Conservation (phyloP, 1,284 basidiomycete genomes). For the Naganishia cerealis region DNA sequence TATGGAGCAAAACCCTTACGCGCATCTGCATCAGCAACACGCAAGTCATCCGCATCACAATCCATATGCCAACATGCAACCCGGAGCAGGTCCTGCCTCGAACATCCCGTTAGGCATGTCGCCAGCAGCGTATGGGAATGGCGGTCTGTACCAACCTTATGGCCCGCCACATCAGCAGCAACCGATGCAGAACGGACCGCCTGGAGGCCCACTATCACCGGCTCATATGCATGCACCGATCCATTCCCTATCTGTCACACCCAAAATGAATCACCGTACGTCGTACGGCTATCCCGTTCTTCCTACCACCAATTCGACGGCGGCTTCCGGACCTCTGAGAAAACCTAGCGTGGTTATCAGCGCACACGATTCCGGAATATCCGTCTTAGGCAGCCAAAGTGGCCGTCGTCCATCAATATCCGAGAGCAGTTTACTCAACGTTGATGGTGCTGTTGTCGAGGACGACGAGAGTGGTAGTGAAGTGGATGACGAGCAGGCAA, state of each 20-base stretch:
- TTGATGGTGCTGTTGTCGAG: neutral
- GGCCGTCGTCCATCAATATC: neutral
- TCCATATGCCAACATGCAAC: constrained; percentile 9
- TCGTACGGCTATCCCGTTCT: constrained; percentile 18
- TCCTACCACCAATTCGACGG: neutral
- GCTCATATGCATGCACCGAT: constrained; percentile 13
- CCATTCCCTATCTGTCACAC: constrained; percentile 10
- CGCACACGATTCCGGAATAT: constrained; percentile 10
- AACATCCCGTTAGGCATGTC: neutral
- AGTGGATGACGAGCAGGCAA: constrained; percentile 2
- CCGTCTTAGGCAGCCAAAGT: neutral
- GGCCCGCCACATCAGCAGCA: constrained; percentile 13
- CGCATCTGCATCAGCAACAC: constrained; percentile 24
- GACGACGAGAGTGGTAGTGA: neutral
- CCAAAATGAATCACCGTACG: constrained; percentile 12
- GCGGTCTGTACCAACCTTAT: constrained; percentile 12
- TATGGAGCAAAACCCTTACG: constrained; percentile 24
- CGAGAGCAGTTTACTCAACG: neutral
- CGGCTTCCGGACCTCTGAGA: neutral
- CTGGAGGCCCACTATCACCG: constrained; percentile 5
- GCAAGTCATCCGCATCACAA: constrained; percentile 19
- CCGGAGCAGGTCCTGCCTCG: neutral
- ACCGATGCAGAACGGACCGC: neutral
- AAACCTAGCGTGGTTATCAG: constrained; percentile 15
- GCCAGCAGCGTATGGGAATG: constrained; percentile 6